Evolutionary conservation across 2,329 filamentous ascomycete species (phyloP), one percentile per base, ranked within the genome.

Genomic region (Aspergillus aculeatinus): DNA sequence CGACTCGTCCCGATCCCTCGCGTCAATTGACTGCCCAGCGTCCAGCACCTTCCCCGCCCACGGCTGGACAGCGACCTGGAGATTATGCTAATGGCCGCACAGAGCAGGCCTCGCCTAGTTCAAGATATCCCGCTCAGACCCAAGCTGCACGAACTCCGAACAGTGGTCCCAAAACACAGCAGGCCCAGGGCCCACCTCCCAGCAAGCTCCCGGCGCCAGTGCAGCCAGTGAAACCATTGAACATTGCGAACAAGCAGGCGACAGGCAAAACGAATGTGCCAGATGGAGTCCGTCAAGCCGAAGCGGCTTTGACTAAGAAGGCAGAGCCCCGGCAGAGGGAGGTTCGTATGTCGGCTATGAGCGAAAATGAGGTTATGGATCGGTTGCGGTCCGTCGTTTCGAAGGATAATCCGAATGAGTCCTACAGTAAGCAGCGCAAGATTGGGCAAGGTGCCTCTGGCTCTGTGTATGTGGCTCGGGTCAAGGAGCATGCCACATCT

Each of bases 351-450:
- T 98, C 94, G 42, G 96, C 91, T 68, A 98, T 99, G 95, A 91
- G 91, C 10, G 95, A 99, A 79, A 89, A 85, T 65, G 94, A 99
- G 76, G 95, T 99, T 59, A 99, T 99, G 95, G 89, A 91, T 66
- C 95, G 92, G 74, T 84, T 99, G 57, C 90, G 93, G 73, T 91
- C 96, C 66, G 94, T 95, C 7, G 95, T 99, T 1, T 97, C 93
- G 63, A 96, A 96, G 76, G 92, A 96, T 62, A 93, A 96, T 72
- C 95, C 95, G 56, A 90, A 96, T 70, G 82, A 96, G 66, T 96
- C 93, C 25, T 99, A 99, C 81, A 94, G 93, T 71, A 99, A 99
- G 82, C 95, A 98, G 79, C 97, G 97, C 85, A 99, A 99, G 84
- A 98, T 99, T 76, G 95, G 95, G 21, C 95, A 99, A 76, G 95